Base-by-base conservation (phyloP, 768 basidiomycete species). In the Rhizopogon vesiculosus region DNA sequence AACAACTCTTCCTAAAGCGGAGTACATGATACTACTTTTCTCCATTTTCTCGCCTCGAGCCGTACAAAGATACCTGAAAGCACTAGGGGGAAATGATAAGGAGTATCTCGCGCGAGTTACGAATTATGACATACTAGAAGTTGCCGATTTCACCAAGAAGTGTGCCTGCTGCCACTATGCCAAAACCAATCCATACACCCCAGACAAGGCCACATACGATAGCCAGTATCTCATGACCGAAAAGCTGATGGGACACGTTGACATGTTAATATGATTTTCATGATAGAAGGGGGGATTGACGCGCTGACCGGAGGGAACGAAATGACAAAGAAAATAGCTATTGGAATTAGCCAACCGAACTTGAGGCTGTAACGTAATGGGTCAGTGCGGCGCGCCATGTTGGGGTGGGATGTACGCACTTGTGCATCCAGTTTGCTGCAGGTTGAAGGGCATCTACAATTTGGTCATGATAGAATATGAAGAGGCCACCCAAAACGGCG, bases 201-300 rank as follows among this genome's bases (percentile, higher is more conserved):
- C 92, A 97, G 2, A 96, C 90, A 35, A 96, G 69, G 16, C 94
- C 94, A 62, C 91, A 93, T 7, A 96, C 76, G 38, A 95, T 80
- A 22, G 91, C 90, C 41, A 96, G 77, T 54, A 96, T 89, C 77
- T 96, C 94, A 59, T 96, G 93, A 5, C 94, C 94, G 63, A 94
- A 94, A 16, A 96, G 81, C 81, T 90, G 46, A n/a, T 62, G 4
- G 54, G 38, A 38, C 7, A 13, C 43, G 31, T 69, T 44, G 61
- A 45, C 43, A 10, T 15, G 18, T 40, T 8, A 29, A 9, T 48
- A 39, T 22, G 46, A 48, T 5, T 18, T 22, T 15, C 2, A 35
- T 22, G 46, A 22, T 12, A 42, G 5, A 19, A 43, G 6, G 22
- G 57, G 43, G 54, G 43, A 22, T 42, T 49, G 42, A 31, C 43